phyloP scores from a whole-genome alignment of 2,329 filamentous ascomycete species.

The Tolypocladium amazonense region DNA sequence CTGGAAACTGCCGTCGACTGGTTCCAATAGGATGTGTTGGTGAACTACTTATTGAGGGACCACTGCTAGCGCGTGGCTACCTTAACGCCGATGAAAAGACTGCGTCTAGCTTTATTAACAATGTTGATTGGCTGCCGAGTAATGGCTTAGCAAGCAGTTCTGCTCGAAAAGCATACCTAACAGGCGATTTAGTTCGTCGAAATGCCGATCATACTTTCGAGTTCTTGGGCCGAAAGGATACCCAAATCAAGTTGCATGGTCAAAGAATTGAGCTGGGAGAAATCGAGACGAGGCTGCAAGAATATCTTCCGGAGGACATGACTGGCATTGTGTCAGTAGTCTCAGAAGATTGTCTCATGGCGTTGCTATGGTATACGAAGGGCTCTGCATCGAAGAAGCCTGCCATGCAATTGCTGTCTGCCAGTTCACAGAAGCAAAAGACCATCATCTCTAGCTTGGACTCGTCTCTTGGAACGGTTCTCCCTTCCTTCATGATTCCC shows the following conservation, averaged over 20 bases:
- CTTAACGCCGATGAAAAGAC: neutral
- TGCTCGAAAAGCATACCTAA: neutral
- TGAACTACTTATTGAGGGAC: neutral
- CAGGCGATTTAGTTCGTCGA: constrained; percentile 7
- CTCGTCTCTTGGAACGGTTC: neutral
- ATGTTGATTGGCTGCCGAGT: neutral
- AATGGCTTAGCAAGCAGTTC: too few species aligned
- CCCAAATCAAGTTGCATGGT: constrained; percentile 6
- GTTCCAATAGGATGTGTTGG: neutral
- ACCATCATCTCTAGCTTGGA: neutral
- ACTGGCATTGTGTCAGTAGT: neutral
- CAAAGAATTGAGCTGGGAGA: constrained; percentile 11
- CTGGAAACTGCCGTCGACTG: neutral
- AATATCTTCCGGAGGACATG: neutral
- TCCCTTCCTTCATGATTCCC: neutral
- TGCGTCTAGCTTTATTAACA: too few species aligned
- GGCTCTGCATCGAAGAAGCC: neutral
- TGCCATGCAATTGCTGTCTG: neutral
- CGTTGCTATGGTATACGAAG: neutral
- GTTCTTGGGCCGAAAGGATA: neutral
- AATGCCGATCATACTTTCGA: neutral
- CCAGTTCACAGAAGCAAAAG: neutral
- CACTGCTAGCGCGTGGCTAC: neutral
- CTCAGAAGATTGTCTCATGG: neutral
- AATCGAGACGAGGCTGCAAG: constrained; percentile 3